Conservation (phyloP, 495 filamentous ascomycete genomes). For the Rhizodiscina lignyota region DNA sequence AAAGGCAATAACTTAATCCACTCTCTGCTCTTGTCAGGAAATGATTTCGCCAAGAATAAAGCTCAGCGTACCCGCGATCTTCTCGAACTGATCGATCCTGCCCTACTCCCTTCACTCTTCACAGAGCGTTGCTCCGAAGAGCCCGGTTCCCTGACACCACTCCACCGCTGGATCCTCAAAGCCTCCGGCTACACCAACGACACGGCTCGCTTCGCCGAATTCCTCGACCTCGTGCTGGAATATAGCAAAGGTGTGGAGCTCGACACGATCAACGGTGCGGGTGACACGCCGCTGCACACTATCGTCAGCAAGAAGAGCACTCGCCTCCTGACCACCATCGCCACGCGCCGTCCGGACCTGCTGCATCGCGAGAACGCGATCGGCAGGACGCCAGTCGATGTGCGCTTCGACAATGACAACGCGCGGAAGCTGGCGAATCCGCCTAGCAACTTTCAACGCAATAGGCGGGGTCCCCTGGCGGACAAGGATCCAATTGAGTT, state of each 20-base stretch:
- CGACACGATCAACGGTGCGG: constrained; percentile 44
- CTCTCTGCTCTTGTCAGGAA: constrained; percentile 28
- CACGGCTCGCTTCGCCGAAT: constrained; percentile 12
- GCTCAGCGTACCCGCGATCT: constrained; percentile 22
- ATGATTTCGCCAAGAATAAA: not conserved
- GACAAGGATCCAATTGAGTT: constrained; percentile 12
- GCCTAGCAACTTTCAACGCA: not conserved
- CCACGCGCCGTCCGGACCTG: constrained; percentile 38
- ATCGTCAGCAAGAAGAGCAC: constrained; percentile 26
- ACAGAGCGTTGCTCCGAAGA: constrained; percentile 24
- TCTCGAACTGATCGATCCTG: constrained; percentile 34
- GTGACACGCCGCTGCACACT: constrained; percentile 47
- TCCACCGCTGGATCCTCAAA: constrained; percentile 20
- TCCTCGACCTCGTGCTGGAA: constrained; percentile 25
- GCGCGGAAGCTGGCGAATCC: constrained; percentile 12
- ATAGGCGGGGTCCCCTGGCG: not conserved
- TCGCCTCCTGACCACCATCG: constrained; percentile 27
- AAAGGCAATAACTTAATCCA: constrained; percentile 44
- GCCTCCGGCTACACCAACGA: not conserved
- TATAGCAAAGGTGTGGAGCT: constrained; percentile 38
- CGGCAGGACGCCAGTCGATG: constrained; percentile 49
- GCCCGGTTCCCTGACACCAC: constrained; percentile 32
- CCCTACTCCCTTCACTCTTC: constrained; percentile 28
- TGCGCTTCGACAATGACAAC: constrained; percentile 38
- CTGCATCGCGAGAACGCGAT: constrained; percentile 53